Evolutionary conservation across 441 rosid genomes (phyloP), one percentile per base, ranked within the genome.

Genomic region (Euphorbia schlechtendalii): DNA sequence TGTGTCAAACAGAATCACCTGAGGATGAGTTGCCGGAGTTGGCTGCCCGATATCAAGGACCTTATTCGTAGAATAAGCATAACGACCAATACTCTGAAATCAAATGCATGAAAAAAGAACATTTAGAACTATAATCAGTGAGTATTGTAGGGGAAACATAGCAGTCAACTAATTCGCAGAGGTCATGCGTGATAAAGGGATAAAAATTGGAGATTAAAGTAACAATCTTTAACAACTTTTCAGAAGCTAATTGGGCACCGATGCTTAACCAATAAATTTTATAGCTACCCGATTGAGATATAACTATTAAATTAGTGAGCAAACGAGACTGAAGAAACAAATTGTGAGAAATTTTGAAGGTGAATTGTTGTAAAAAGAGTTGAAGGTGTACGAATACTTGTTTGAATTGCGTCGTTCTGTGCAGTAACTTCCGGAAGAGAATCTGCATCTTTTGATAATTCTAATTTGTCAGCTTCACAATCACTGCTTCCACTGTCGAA

Each of bases 1-100:
- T 41, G 54, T 5, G 53, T 9, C 56, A 55, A 71, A 66, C 36
- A 56, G 63, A 48, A 65, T 67, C 66, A 94, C 99, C 92, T 89
- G 87, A 75, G 99, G 96, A 78, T 94, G 99, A 72, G 97, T 79
- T 14, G 86, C 77, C 3, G 92, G 76, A 71, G 89, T 86, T 68
- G 97, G 99, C 73, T 94, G 99, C 46, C 99, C 98, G 69, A 85
- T 71, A 75, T 91, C 96, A 48, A 25, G 28, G 66, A 76, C 65
- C 43, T 75, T 72, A 64, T 66, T 70, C 5, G 89, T 80, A 72
- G 93, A 91, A 81, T 77, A 94, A 65, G 81, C 63, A 66, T 64
- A 53, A 51, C 66, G 57, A 63, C 69, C 67, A 34, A 72, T 69
- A 24, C 62, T 82, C 99, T 94, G 84, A 56, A 71, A 75, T 40